A percentile compares a stretch with the other conserved stretches of the same genome.
Conservation (phyloP, 164 flowering plant species). For the Amborella trichopoda region DNA sequence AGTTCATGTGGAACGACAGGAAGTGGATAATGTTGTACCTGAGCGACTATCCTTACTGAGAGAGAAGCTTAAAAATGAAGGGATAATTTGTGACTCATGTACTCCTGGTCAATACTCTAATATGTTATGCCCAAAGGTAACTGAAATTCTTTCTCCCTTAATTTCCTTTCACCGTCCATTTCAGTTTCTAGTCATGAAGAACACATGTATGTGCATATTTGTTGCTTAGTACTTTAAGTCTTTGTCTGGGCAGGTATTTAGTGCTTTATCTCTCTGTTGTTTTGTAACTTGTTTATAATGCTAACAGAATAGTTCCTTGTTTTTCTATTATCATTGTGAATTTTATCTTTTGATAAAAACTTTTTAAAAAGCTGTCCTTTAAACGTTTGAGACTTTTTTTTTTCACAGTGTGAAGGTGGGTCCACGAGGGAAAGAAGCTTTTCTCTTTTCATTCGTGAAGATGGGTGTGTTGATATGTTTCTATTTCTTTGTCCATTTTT, state of each 20-base stretch:
- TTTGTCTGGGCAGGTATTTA: neutral
- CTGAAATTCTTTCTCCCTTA: too few relatives aligned
- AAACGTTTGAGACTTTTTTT: neutral
- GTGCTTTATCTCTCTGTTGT: neutral
- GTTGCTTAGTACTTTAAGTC: too few relatives aligned
- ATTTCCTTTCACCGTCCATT: too few relatives aligned
- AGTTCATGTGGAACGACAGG: conserved; percentile 7
- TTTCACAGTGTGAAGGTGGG: conserved; percentile 68
- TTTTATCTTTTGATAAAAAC: neutral
- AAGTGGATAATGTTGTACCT: neutral
- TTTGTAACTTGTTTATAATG: neutral
- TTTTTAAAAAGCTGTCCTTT: neutral
- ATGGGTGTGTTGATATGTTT: conserved; percentile 29
- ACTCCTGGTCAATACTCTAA: conserved; percentile 3
- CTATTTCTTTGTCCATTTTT: neutral
- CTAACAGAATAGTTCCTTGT: neutral
- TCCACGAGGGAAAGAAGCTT: conserved; percentile 41
- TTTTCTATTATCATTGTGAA: neutral
- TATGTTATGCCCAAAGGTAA: conserved; percentile 7
- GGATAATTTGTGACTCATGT: conserved; percentile 4
- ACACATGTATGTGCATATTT: too few relatives aligned
- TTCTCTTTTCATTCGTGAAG: conserved; percentile 34
- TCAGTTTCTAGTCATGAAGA: too few relatives aligned
- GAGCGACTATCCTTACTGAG: conserved; percentile 6
- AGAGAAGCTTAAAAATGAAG: conserved; percentile 6